phyloP scores from a whole-genome alignment of 129 eudicot species.

The Pittosporum tobira region DNA sequence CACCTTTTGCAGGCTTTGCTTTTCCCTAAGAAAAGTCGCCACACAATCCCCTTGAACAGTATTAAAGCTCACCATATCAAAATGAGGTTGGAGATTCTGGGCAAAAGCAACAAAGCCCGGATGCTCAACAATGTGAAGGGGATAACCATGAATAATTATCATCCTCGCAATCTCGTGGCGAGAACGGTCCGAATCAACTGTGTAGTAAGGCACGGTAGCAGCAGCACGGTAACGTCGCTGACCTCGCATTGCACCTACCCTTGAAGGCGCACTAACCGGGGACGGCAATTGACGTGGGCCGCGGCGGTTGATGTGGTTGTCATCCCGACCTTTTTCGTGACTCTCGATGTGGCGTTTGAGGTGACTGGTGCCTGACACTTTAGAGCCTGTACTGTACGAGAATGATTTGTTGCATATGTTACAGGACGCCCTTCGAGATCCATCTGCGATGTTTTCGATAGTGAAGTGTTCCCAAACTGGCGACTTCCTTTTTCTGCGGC shows the following conservation, averaged over 20 bases:
- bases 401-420: conserved; percentile 74
- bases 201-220: conserved; percentile 34
- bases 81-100: conserved; percentile 77
- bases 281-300: no score
- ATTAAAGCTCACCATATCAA: conserved; percentile 67
- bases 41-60: conserved; percentile 86
- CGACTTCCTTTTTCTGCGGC: conserved; percentile 70
- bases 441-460: conserved; percentile 52
- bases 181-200: conserved; percentile 61
- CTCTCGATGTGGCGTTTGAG: conserved; percentile 93
- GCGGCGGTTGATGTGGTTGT: no score
- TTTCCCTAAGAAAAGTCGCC: conserved; percentile 64
- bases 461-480: conserved; percentile 92
- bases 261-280: conserved; percentile 53
- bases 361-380: conserved; percentile 92
- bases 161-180: conserved; percentile 78
- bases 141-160: conserved; percentile 91
- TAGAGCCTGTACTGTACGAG: conserved; percentile 81
- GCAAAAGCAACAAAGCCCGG: conserved; percentile 71
- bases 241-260: conserved; percentile 19
- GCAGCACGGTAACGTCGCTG: conserved; percentile 58
- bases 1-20: conserved; percentile 48
- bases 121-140: conserved; percentile 87
- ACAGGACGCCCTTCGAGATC: conserved; percentile 70
- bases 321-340: no score